Percentiles rank a stretch among this genome's conserved stretches.
These are phyloP conservation scores for Fusarium chlamydosporum DNA, from an alignment of 2,329 filamentous ascomycete species.

Conservation along the genomic window DNA sequence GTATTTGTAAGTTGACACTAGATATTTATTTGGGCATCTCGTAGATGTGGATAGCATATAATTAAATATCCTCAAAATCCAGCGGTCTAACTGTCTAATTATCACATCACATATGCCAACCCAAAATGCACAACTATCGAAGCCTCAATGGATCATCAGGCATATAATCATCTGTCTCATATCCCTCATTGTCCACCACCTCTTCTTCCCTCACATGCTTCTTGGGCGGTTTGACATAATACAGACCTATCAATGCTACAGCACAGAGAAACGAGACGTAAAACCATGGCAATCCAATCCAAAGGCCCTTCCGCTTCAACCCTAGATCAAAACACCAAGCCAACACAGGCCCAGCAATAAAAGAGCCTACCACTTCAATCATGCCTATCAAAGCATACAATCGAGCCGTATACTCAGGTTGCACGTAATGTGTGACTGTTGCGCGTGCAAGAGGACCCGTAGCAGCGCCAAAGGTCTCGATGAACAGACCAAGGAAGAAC, in stretches of 20 bases:
- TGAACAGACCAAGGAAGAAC: slow-evolving; percentile 57
- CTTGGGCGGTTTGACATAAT: slow-evolving; percentile 55
- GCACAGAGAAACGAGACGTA: slow-evolving; percentile 55
- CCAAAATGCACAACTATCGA: slow-evolving; percentile 21
- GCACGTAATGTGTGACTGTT: slow-evolving; percentile 59
- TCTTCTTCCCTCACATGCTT: slow-evolving; percentile 41
- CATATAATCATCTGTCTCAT: slow-evolving; percentile 43
- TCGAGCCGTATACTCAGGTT: slow-evolving; percentile 57
- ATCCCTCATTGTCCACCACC: slow-evolving; percentile 29
- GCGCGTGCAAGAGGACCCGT: slow-evolving; percentile 58
- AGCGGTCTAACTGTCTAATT: no score
- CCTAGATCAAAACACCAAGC: slow-evolving; percentile 58
- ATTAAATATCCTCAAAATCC: neutral
- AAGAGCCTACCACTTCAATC: slow-evolving; percentile 57
- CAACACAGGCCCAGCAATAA: slow-evolving; percentile 59
- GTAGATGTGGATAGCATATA: neutral
- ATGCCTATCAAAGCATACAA: slow-evolving; percentile 60
- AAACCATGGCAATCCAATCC: slow-evolving; percentile 59
- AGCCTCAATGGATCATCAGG: slow-evolving; percentile 47
- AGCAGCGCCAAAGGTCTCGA: slow-evolving; percentile 58
- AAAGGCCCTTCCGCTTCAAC: slow-evolving; percentile 54
- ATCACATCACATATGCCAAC: neutral
- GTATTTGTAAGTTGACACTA: neutral
- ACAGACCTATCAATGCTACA: slow-evolving; percentile 50
- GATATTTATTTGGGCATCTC: slow-evolving; percentile 33